Base-by-base conservation (phyloP, 768 basidiomycete species). In the Suillus cothurnatus region DNA sequence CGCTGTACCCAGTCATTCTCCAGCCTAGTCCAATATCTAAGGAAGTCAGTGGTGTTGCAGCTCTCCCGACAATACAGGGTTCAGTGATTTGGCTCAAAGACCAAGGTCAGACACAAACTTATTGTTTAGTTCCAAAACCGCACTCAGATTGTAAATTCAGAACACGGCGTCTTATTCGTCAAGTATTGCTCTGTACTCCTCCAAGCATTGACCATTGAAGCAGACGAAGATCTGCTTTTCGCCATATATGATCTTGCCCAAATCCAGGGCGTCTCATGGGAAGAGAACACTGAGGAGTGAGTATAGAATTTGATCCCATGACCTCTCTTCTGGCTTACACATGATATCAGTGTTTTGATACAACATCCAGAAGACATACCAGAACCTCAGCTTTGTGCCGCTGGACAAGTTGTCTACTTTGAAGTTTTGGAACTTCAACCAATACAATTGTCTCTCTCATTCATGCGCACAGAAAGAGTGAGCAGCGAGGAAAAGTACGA, bases 91-190 rank as follows among this genome's bases (percentile, higher is more conserved):
- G 96, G 81, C 80, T 99, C 64, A 98, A 98, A 71, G 97, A 99
- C 73, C 87, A 94, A 84, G 93, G 97, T 94, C 67, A 72, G 47
- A 39, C 38, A 26, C n/a, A 61, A 55, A 5, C 23, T 61, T 41
- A 47, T 7, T 32, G 49, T 19, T 47, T 49, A 23, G 6, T 2
- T 26, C 8, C 45, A 57, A 49, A 21, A 21, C 23, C 15, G 17
- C 63, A 26, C 21, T 50, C 55, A 60, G 4, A 68, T 5, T 6
- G 6, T 19, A 17, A 55, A 58, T 15, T 49, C 62, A 99, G 97
- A 91, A n/a, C 97, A 99, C 69, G 97, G 97, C 21, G 97, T 99
- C 11, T 77, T 94, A n/a, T 99, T 97, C 75, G 84, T 99, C 80
- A 99, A 99, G 78, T 99, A 99, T 72, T 97, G 94, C 62, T 96